Evolutionary conservation across 768 basidiomycete genomes (phyloP).

Genomic region (Agrocybe pediades): DNA sequence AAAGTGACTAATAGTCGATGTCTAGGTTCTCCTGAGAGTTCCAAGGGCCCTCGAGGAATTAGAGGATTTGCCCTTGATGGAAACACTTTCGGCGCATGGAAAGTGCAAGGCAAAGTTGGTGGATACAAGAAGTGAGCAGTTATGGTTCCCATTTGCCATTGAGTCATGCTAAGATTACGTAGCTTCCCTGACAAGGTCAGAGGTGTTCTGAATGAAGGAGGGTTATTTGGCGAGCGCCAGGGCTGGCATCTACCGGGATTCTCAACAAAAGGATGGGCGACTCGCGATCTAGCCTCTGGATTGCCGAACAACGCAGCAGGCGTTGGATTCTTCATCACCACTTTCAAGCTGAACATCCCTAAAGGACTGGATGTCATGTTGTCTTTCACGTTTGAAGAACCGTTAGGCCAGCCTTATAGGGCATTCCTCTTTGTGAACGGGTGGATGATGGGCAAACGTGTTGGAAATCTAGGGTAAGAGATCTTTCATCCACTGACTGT

Average conservation of each 20-base stretch:
- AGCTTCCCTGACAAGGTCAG: constrained; percentile 78
- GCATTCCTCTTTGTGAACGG: constrained; percentile 81
- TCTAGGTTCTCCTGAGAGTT: constrained; percentile 46
- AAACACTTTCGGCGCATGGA: constrained; percentile 64
- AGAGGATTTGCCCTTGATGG: constrained; percentile 72
- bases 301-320: constrained; percentile 62
- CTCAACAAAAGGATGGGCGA: constrained; percentile 60
- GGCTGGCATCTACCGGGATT: constrained; percentile 81
- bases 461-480: constrained; percentile 68
- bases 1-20: neutral
- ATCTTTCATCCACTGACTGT: neutral
- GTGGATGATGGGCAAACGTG: constrained; percentile 86
- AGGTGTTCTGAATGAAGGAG: constrained; percentile 70
- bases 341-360: constrained; percentile 64
- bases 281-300: constrained; percentile 57
- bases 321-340: constrained; percentile 81
- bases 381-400: constrained; percentile 70
- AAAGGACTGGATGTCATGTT: constrained; percentile 64
- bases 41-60: constrained; percentile 78
- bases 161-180: neutral
- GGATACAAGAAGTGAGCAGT: constrained; percentile 59
- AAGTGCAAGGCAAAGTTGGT: constrained; percentile 76
- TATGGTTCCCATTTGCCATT: neutral
- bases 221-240: constrained; percentile 66
- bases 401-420: constrained; percentile 64